These are phyloP conservation scores for Colletotrichum simmondsii DNA, from an alignment of 2,329 filamentous ascomycete species.

Conservation along the genomic window DNA sequence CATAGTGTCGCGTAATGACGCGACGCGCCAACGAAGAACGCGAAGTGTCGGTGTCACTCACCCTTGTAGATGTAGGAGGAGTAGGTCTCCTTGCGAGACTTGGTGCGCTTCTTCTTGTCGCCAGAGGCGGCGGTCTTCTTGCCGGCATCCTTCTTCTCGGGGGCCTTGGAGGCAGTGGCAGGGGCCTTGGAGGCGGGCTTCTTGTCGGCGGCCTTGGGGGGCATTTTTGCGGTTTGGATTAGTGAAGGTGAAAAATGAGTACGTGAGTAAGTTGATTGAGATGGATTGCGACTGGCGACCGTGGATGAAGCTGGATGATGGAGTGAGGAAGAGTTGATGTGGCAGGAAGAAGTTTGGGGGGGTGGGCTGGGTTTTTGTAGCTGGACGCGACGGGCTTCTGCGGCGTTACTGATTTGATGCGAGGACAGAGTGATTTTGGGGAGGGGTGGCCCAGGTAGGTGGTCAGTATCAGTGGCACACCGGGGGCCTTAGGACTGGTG, in stretches of 20 bases:
- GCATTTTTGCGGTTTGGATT: slow-evolving; percentile 73
- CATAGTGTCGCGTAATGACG: not conserved
- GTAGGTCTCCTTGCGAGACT: slow-evolving; percentile 99
- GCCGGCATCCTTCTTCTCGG: slow-evolving; percentile 99
- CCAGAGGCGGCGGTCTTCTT: slow-evolving; percentile 98
- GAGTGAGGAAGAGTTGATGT: slow-evolving; percentile 56
- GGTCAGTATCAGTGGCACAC: slow-evolving; percentile 7
- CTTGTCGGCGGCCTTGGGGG: slow-evolving; percentile 98
- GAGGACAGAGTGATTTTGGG: slow-evolving; percentile 42
- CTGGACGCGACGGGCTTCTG: slow-evolving; percentile 63
- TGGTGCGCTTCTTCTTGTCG: slow-evolving; percentile 99
- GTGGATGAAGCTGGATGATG: slow-evolving; percentile 46
- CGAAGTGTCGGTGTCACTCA: slow-evolving; percentile 47
- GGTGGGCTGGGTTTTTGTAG: slow-evolving; percentile 70
- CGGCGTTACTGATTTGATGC: slow-evolving; percentile 66
- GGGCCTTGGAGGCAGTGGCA: slow-evolving; percentile 74
- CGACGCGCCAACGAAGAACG: not conserved
- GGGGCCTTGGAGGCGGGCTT: slow-evolving; percentile 99
- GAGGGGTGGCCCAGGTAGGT: not conserved
- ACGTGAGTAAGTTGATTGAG: slow-evolving; percentile 26
- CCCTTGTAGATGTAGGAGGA: slow-evolving; percentile 99
- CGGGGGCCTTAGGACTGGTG: not conserved
- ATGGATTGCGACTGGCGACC: slow-evolving; percentile 36
- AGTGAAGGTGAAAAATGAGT: slow-evolving; percentile 1
- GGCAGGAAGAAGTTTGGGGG: slow-evolving; percentile 58